Percentiles rank a stretch among this genome's conserved stretches.
Evolutionary conservation across 1,284 basidiomycete genomes (phyloP).

Genomic region (Lentinula novae-zelandiae): DNA sequence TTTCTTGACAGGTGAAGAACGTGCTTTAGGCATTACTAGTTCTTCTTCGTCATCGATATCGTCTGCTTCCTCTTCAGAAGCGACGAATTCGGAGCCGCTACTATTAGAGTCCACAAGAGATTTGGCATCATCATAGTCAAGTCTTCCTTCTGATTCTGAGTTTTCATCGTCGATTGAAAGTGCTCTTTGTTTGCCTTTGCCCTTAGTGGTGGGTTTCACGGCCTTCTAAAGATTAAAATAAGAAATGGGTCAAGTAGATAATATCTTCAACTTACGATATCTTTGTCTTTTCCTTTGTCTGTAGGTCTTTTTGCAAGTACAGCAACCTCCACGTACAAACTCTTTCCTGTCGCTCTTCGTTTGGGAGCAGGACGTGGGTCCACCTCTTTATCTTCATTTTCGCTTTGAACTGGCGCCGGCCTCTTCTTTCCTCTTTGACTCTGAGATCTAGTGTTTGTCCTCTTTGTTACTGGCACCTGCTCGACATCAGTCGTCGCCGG

Average conservation of each 20-base stretch:
- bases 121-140: conserved; percentile 34
- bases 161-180: conserved; percentile 22
- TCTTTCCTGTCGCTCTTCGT: conserved; percentile 36
- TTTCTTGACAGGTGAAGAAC: conserved; percentile 8
- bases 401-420: background rate
- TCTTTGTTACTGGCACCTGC: conserved; percentile 19
- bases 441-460: conserved; percentile 10
- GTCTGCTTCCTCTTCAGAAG: conserved; percentile 29
- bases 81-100: conserved; percentile 58
- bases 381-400: conserved; percentile 12
- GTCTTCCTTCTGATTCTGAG: conserved; percentile 32
- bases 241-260: background rate
- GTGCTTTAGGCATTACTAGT: background rate
- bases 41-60: conserved; percentile 13
- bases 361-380: conserved; percentile 29
- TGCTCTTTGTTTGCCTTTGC: conserved; percentile 10
- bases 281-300: conserved; percentile 39
- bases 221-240: background rate
- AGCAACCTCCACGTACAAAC: conserved; percentile 45
- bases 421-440: conserved; percentile 18
- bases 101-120: conserved; percentile 44
- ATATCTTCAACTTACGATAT: background rate
- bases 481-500: conserved; percentile 34
- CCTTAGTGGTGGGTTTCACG: background rate
- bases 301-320: conserved; percentile 19